Conservation (phyloP, 2,329 filamentous ascomycete species). For the Fusarium clavum region DNA sequence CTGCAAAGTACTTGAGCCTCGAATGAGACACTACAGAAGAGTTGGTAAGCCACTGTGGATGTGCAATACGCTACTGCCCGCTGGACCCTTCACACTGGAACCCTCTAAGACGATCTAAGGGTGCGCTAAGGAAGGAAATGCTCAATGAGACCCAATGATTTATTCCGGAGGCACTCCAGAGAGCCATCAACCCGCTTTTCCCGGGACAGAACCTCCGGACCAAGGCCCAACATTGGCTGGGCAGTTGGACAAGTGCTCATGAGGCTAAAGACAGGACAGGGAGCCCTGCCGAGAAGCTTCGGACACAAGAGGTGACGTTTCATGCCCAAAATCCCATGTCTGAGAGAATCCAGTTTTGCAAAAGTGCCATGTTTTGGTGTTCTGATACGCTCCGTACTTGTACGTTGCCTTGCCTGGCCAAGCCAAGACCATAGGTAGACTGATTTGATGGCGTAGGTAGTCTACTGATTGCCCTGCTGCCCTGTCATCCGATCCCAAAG, state of each 20-base stretch:
- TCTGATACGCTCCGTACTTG: neutral
- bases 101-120: conserved; percentile 9
- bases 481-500: conserved; percentile 27
- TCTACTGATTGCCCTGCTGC: conserved; percentile 8
- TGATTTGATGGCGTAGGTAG: conserved; percentile 4
- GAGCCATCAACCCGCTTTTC: neutral
- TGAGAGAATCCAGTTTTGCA: conserved; percentile 30
- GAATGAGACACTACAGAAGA: conserved; percentile 21
- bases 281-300: conserved; percentile 7
- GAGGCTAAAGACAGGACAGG: conserved; percentile 22
- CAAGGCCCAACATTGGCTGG: neutral
- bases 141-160: conserved; percentile 1
- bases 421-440: neutral
- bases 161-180: conserved; percentile 1
- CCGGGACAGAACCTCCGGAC: conserved; percentile 34
- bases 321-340: conserved; percentile 36
- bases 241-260: neutral
- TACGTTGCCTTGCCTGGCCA: neutral
- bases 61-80: conserved; percentile 27
- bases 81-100: conserved; percentile 34
- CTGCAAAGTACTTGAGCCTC: neutral
- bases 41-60: conserved; percentile 21
- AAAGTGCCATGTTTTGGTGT: conserved; percentile 39
- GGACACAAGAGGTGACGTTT: conserved; percentile 26
- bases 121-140: conserved; percentile 11